Conservation (phyloP, 1,284 basidiomycete species). For the Ceratorhiza oryzae-sativae region DNA sequence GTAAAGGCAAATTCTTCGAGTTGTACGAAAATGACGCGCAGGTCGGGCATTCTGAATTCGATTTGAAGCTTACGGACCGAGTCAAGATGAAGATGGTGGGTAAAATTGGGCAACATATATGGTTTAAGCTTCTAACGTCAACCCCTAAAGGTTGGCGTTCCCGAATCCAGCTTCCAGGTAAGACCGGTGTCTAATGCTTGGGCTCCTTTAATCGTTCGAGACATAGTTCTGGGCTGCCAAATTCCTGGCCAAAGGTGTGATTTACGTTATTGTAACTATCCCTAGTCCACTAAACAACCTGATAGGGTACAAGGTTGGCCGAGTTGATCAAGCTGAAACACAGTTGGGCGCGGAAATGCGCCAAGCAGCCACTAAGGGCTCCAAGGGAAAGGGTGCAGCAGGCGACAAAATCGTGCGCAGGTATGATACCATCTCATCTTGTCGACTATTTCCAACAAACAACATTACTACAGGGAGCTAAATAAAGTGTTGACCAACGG, state of each 20-base stretch:
- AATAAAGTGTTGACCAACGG: conserved; percentile 97
- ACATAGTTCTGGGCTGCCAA: conserved; percentile 48
- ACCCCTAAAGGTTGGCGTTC: conserved; percentile 84
- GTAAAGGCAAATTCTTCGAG: conserved; percentile 68
- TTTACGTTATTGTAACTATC: conserved; percentile 7
- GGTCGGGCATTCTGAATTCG: conserved; percentile 90
- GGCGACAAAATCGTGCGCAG: conserved; percentile 75
- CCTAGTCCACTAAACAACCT: conserved; percentile 46
- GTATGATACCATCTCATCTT: background rate
- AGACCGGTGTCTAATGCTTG: background rate
- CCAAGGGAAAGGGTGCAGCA: conserved; percentile 52
- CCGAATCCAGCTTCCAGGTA: conserved; percentile 89
- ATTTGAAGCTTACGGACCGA: conserved; percentile 72
- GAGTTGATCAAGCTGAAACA: conserved; percentile 97
- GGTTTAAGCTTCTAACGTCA: background rate
- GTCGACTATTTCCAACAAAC: conserved; percentile 48
- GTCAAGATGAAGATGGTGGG: conserved; percentile 95
- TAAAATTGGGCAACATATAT: background rate
- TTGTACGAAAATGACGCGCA: conserved; percentile 96
- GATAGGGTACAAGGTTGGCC: conserved; percentile 92
- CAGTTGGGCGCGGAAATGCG: conserved; percentile 69
- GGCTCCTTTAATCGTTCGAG: background rate
- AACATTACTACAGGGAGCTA: conserved; percentile 69
- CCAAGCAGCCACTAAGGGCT: conserved; percentile 41
- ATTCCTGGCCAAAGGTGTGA: conserved; percentile 77